These are phyloP conservation scores for Gossypium lobatum DNA, from an alignment of 441 rosid genomes.

Conservation along the genomic window DNA sequence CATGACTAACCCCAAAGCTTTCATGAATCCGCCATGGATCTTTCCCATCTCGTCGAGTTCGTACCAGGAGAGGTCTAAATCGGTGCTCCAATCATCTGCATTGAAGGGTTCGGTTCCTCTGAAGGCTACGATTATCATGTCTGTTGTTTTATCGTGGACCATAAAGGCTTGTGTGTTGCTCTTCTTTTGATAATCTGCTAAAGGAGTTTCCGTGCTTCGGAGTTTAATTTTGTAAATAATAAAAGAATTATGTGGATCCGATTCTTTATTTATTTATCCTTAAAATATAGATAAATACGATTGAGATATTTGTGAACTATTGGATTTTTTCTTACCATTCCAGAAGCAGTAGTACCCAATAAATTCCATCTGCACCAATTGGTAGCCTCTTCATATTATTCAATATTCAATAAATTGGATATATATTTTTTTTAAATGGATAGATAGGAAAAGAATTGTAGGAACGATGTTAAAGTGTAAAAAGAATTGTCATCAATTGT, in stretches of 20 bases:
- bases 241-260: too few species aligned
- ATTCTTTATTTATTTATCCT: too few species aligned
- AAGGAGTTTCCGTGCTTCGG: too few species aligned
- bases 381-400: too few species aligned
- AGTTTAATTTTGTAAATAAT: not conserved
- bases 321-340: slow-evolving; percentile 28
- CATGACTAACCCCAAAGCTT: slow-evolving; percentile 45
- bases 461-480: too few species aligned
- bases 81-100: slow-evolving; percentile 53
- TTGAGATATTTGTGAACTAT: not conserved
- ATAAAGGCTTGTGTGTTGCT: slow-evolving; percentile 38
- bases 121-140: slow-evolving; percentile 40
- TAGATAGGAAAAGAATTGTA: too few species aligned
- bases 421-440: too few species aligned
- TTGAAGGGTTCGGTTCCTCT: slow-evolving; percentile 53
- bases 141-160: slow-evolving; percentile 27
- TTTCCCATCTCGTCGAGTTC: slow-evolving; percentile 37
- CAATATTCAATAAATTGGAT: too few species aligned
- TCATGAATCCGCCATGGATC: slow-evolving; percentile 51
- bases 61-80: slow-evolving; percentile 53
- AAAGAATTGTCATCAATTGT: too few species aligned
- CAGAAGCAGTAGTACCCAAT: slow-evolving; percentile 24
- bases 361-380: slow-evolving; percentile 30
- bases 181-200: slow-evolving; percentile 26
- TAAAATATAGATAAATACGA: too few species aligned